Evolutionary conservation across 192 early-diverging fungal species (phyloP), one percentile per base, ranked within the genome.

Genomic region (Coemansia sp.): DNA sequence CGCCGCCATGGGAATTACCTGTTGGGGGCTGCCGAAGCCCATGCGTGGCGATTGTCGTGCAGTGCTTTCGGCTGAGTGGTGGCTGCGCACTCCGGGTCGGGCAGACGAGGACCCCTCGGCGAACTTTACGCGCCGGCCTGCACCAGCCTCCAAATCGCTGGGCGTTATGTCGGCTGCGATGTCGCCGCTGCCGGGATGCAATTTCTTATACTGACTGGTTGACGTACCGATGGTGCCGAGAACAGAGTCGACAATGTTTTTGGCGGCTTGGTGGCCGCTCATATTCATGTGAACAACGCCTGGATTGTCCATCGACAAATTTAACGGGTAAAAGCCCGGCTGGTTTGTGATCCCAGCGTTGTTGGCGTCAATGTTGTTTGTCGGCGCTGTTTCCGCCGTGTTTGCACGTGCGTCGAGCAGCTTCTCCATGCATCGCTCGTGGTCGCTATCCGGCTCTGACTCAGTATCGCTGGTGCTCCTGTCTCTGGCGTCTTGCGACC

Each of bases 281-380:
- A 83, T 83, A 63, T 62, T 77, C 48, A 83, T 67, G 53, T 83
- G 81, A 46, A 83, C 69, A 31, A 78, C 72, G 57, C 81, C 81
- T 0, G 81, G 81, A 56, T 83, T 83, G n/a, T 74, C 62, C 54
- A 59, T 63, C 51, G 81, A 72, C 48, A 76, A 69, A 45, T 78
- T 83, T 62, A 74, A 29, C 1, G 81, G 75, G 44, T 83, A 78
- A 48, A 83, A 78, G 62, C 73, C 66, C 37, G 69, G 68, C 27
- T 62, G 53, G 31, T 62, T 73, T 5, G 76, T 64, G 35, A 78
- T 83, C 6, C 75, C 75, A 0, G 74, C 74, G 66, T 83, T 83
- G 66, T 83, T 83, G 3, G 80, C 80, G 1, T 68, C 80, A 50
- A 72, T 74, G 63, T 78, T 83, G 62, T 60, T 72, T 3, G 67